Conservation (phyloP, 371 early-diverging fungal genomes). For the Syncephalastrum contaminatum region DNA sequence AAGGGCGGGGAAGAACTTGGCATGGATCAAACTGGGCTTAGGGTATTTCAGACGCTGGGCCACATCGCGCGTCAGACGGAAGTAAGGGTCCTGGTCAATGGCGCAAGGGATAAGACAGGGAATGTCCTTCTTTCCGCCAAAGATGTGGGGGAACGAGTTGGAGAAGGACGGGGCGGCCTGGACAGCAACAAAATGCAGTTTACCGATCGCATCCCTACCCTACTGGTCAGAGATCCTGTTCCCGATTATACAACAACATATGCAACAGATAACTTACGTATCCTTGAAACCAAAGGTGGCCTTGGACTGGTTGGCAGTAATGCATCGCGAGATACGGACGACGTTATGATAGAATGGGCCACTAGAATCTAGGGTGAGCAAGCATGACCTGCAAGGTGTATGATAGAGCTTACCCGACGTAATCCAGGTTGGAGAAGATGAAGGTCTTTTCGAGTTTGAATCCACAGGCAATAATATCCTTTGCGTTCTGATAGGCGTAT, state of each 20-base stretch:
- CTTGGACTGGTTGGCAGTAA: conserved; percentile 83
- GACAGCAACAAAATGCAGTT: conserved; percentile 87
- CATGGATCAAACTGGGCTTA: conserved; percentile 96
- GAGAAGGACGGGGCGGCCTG: conserved; percentile 97
- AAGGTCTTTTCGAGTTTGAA: conserved; percentile 99
- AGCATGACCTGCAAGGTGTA: neutral
- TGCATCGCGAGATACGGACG: conserved; percentile 82
- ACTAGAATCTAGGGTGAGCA: conserved; percentile 29
- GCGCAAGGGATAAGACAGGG: conserved; percentile 99
- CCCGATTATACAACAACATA: neutral
- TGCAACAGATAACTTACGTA: conserved; percentile 41
- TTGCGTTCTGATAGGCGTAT: conserved; percentile 88
- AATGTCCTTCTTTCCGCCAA: conserved; percentile 86
- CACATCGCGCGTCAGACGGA: conserved; percentile 98
- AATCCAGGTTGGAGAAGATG: conserved; percentile 96
- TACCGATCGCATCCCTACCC: conserved; percentile 84
- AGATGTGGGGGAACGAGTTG: conserved; percentile 94
- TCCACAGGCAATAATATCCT: conserved; percentile 98
- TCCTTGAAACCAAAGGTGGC: conserved; percentile 93
- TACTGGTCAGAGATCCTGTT: neutral
- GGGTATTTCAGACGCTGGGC: conserved; percentile 92
- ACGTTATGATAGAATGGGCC: conserved; percentile 93
- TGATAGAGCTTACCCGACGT: conserved; percentile 71
- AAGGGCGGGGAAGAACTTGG: conserved; percentile 97
- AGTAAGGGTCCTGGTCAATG: conserved; percentile 99